Evolutionary conservation across 345 rosid species (phyloP), one percentile per base, ranked within the genome.

Genomic region (Anacardium occidentale): DNA sequence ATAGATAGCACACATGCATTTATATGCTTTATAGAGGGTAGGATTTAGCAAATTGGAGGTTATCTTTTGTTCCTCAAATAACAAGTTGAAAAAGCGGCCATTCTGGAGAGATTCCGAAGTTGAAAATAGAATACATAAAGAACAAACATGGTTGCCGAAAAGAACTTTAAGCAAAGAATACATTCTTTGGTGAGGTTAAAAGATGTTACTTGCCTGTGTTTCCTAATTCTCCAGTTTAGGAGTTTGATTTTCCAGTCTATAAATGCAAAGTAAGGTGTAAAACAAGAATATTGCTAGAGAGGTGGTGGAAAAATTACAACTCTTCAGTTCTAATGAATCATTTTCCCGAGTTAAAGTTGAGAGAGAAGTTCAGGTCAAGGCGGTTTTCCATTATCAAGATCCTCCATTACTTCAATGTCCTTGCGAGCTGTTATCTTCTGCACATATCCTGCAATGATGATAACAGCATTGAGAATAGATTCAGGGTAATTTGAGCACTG

Each of bases 371-470:
- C 10, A 21, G 60, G 67, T 89, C 90, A 29, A 29, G 32, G 32
- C 32, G 91, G 91, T 72, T 81, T 81, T 81, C 94, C 94, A 40
- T 87, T 82, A 64, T 90, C 98, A 84, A 88, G 73, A 64, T 95
- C 90, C 84, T 87, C 94, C 98, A 89, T 95, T 47, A 87, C 82
- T 40, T 84, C 91, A 70, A 91, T 92, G 79, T 91, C 94, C 62
- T 77, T 87, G 62, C 98, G 89, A 68, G 94, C 85, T 77, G 98
- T 95, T 77, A 95, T 89, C 83, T 89, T 90, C 79, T 92, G 97
- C 78, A 90, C 97, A 61, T 90, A 95, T 71, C 99, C 98, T 92
- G 91, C 83, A 75, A 75, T 34, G 10, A 76, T 37, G 51, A 63
- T 9, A n/a, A 44, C 20, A 37, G 25, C 32, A 56, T 32, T 18